Base-by-base conservation (phyloP, 768 basidiomycete species). In the Naganishia vaughanmartiniae region DNA sequence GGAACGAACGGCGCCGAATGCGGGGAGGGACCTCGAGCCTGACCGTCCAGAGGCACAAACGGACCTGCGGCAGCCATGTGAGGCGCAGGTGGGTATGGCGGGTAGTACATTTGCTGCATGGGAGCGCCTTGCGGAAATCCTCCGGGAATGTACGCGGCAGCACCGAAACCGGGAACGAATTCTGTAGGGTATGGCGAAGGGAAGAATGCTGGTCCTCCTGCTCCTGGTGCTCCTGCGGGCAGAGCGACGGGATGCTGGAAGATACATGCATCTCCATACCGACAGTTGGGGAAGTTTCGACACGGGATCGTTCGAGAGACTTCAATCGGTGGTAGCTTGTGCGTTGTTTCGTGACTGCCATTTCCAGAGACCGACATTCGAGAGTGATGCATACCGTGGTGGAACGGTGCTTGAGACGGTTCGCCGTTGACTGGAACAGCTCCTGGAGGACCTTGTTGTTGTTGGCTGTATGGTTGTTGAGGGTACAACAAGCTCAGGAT, bases 281-380 rank as follows among this genome's bases (percentile, higher is more conserved):
- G 76, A 73, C 81, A 82, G 69, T 79, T 78, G 31, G 81, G 81
- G 75, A 81, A 82, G 74, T 81, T 81, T 66, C 81, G 73, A 70
- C 81, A 82, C 7, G 79, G 81, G 66, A 82, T 82, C 21, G 74
- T 78, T 73, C 80, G 80, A 65, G 77, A 72, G 7, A 81, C 78
- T 55, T 82, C 81, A 17, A 75, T 74, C 36, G 81, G 81, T 36
- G 81, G 81, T 9, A 82, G 76, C 55, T 79, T 79, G 46, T 72
- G 73, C 51, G 65, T 70, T 15, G 65, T 68, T 21, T 74, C 78
- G 45, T 75, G 65, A 39, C 71, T n/a, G 48, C 48, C 72, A 33
- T 58, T 28, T 36, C 57, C 48, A 12, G 71, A 73, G 1, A 45
- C 48, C 21, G 75, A 73, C 34, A 65, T 72, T 31, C 71, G 36